Conservation (phyloP, 805 yeast genomes). For the Myxozyma vanderwaltii region DNA sequence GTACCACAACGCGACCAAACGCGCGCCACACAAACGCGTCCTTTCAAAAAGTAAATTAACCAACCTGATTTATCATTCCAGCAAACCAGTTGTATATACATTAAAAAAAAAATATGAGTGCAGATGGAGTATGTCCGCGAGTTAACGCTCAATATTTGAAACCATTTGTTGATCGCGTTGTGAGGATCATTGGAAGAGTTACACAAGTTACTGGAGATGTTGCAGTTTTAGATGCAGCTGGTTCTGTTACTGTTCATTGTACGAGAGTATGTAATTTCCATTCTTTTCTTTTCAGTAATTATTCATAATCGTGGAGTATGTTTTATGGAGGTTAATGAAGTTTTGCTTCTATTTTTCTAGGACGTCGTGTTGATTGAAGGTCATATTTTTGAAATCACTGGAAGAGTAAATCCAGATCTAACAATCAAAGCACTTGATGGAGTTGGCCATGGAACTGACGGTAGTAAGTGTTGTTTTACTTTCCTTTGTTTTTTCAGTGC, state of each 20-base stretch:
- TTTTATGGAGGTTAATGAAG: neutral
- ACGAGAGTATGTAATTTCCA: slow-evolving; percentile 28
- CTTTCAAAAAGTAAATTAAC: neutral
- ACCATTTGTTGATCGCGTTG: slow-evolving; percentile 34
- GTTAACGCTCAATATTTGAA: slow-evolving; percentile 40
- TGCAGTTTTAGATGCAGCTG: slow-evolving; percentile 40
- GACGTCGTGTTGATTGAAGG: slow-evolving; percentile 33
- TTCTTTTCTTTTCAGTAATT: neutral
- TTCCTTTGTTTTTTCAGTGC: neutral
- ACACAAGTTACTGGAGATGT: slow-evolving; percentile 37
- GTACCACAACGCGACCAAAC: neutral
- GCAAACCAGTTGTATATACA: too few species aligned
- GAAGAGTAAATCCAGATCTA: slow-evolving; percentile 41
- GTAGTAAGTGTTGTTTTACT: slow-evolving; percentile 13
- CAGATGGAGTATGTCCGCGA: slow-evolving; percentile 36
- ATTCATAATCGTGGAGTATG: neutral
- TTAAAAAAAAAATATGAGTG: slow-evolving; percentile 16
- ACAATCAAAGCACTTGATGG: slow-evolving; percentile 36
- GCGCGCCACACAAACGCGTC: slow-evolving; percentile 9
- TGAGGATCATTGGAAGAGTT: slow-evolving; percentile 43
- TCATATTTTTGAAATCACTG: slow-evolving; percentile 43
- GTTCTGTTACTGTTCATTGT: slow-evolving; percentile 40
- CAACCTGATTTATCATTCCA: too few species aligned
- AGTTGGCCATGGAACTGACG: slow-evolving; percentile 34
- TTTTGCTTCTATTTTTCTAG: neutral